phyloP scores from a whole-genome alignment of 2,329 filamentous ascomycete genomes.

The Fusarium nurragi region DNA sequence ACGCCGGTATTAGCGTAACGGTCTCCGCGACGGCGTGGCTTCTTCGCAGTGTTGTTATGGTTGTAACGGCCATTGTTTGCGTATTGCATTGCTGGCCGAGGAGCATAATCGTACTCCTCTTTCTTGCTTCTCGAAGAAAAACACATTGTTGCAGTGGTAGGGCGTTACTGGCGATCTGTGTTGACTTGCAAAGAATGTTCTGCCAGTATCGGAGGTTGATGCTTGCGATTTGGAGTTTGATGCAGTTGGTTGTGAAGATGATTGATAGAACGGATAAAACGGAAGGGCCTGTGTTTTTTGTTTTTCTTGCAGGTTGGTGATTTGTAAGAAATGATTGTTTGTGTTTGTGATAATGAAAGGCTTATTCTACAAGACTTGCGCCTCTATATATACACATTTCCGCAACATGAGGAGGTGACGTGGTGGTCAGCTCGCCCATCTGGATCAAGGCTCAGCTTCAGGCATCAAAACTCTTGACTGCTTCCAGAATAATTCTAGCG shows the following conservation, averaged over 20 bases:
- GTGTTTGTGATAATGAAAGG: too few species aligned
- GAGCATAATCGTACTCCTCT: not conserved
- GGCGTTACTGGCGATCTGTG: not conserved
- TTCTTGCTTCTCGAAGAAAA: not conserved
- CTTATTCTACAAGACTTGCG: not conserved
- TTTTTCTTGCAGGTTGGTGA: too few species aligned
- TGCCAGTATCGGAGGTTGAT: too few species aligned
- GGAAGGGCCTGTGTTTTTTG: too few species aligned
- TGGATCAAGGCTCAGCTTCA: constrained; percentile 7
- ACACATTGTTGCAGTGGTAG: not conserved
- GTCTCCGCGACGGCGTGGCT: not conserved
- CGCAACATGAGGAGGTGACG: not conserved
- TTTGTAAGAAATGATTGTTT: too few species aligned
- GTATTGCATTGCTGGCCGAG: not conserved
- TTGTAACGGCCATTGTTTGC: not conserved
- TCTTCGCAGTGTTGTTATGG: not conserved
- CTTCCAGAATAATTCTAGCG: not conserved
- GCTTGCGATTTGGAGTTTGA: too few species aligned
- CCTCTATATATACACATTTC: not conserved
- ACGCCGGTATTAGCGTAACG: not conserved
- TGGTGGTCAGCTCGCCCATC: not conserved
- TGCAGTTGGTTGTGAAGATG: too few species aligned
- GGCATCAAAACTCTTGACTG: constrained; percentile 10
- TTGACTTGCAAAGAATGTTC: not conserved
- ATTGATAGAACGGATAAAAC: too few species aligned